Evolutionary conservation across 768 basidiomycete species (phyloP).

Genomic region (Amyloporia xantha): DNA sequence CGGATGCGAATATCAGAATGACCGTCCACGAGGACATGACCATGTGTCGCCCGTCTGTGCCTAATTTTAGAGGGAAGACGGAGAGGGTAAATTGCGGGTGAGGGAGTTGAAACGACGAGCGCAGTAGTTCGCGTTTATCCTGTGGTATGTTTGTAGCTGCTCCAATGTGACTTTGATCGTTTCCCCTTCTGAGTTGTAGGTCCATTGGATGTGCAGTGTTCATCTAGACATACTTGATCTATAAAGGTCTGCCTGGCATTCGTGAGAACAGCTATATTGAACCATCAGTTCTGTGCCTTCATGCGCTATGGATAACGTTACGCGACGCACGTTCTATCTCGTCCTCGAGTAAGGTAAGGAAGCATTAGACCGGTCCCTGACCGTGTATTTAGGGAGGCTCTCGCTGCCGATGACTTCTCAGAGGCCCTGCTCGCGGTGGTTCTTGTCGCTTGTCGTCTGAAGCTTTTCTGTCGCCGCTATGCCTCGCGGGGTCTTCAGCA

Average conservation of each 20-base stretch:
- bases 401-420: background rate
- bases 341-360: background rate
- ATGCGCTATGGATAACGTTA: background rate
- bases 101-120: too few relatives aligned
- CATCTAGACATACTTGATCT: too few relatives aligned
- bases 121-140: too few relatives aligned
- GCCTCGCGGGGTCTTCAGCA: conserved; percentile 6
- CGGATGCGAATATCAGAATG: background rate
- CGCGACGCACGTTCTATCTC: background rate
- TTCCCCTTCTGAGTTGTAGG: too few relatives aligned
- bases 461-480: background rate
- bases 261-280: background rate
- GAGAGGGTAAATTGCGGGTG: too few relatives aligned
- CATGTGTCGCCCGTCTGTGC: too few relatives aligned
- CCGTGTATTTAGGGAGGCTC: background rate
- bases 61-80: background rate
- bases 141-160: too few relatives aligned
- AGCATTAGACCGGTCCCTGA: background rate
- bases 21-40: conserved; percentile 1
- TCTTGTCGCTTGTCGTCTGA: background rate
- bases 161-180: too few relatives aligned
- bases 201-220: too few relatives aligned
- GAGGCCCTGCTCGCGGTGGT: background rate
- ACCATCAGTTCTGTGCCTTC: conserved; percentile 1
- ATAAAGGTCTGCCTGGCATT: background rate